Evolutionary conservation across 306 rosid species (phyloP), one percentile per base, ranked within the genome.

Genomic region (Rosa chinensis): DNA sequence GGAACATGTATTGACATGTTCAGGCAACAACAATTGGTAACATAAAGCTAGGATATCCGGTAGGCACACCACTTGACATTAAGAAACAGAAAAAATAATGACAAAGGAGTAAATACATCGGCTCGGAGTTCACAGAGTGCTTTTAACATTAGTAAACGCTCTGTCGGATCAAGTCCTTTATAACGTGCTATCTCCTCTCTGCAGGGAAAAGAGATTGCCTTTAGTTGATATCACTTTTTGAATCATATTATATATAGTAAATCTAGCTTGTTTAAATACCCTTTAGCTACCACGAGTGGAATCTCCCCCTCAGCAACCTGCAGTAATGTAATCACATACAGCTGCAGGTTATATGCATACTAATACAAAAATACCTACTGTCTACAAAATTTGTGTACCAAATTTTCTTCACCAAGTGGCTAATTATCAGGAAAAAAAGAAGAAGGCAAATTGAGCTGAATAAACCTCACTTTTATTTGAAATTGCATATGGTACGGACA

Each of bases 61-160:
- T 39, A 74, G 55, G 67, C 1, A 73, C 23, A 53, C 76, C 37
- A 40, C 49, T 10, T 20, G 66, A 56, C 63, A 35, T 55, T 3
- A 10, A 18, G 44, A 49, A 74, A 74, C 3, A 74, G 2, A 20
- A 20, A 73, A 1, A 20, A 3, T 28, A 25, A 55, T 6, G 70
- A 66, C 11, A 35, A 18, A 73, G 16, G n/a, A n/a, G 83, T 40
- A 76, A 39, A 18, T 91, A 92, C 97, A 47, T 89, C 90, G 72
- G 91, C 95, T 87, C 99, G 86, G 84, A 92, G 79, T 91, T 92
- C 97, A 85, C 99, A 95, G 32, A 92, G 95, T 4, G 97, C 97
- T 84, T 92, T 95, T 42, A 95, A 83, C 48, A 92, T 82, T 70
- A 86, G 69, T 72, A 95, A 82, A 75, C 96, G 97, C 75, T 86